Evolutionary conservation across 2,329 filamentous ascomycete genomes (phyloP).

Genomic region (Sporothrix pallida): DNA sequence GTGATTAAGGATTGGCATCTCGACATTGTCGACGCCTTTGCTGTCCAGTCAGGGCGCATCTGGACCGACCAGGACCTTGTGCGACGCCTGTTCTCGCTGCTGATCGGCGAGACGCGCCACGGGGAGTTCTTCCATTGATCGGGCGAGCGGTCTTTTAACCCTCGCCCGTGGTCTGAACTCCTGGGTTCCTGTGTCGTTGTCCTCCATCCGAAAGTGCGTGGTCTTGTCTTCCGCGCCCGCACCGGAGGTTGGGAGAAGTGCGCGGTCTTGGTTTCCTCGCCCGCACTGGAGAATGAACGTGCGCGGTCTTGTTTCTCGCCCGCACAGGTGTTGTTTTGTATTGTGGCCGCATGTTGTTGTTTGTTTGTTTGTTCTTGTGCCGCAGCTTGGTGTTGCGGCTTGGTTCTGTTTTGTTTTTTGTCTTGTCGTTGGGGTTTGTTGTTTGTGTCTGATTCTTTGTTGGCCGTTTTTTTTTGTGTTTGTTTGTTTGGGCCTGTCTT

Average conservation of each 20-base stretch:
- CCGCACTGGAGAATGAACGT: too few relatives aligned
- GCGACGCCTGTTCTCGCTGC: slow-evolving; percentile 60
- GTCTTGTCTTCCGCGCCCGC: too few relatives aligned
- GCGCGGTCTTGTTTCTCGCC: too few relatives aligned
- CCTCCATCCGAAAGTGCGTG: too few relatives aligned
- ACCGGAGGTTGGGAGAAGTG: background rate
- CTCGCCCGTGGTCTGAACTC: background rate
- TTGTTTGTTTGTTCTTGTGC: too few relatives aligned
- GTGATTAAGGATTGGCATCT: slow-evolving; percentile 62
- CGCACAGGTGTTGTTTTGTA: too few relatives aligned
- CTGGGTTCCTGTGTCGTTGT: too few relatives aligned
- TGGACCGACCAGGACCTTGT: slow-evolving; percentile 58
- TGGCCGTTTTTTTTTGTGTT: background rate
- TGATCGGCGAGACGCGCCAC: slow-evolving; percentile 57
- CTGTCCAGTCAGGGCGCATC: slow-evolving; percentile 50
- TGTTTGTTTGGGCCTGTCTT: background rate
- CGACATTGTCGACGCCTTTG: slow-evolving; percentile 63
- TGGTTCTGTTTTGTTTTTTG: background rate
- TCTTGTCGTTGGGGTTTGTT: background rate
- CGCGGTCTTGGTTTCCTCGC: too few relatives aligned
- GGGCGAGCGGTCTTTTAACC: background rate
- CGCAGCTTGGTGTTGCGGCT: too few relatives aligned
- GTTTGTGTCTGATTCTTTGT: background rate
- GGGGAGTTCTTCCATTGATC: slow-evolving; percentile 27
- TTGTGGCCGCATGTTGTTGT: too few relatives aligned